These are phyloP conservation scores for Papiliotrema flavescens DNA, from an alignment of 1,284 basidiomycete genomes.

Conservation along the genomic window DNA sequence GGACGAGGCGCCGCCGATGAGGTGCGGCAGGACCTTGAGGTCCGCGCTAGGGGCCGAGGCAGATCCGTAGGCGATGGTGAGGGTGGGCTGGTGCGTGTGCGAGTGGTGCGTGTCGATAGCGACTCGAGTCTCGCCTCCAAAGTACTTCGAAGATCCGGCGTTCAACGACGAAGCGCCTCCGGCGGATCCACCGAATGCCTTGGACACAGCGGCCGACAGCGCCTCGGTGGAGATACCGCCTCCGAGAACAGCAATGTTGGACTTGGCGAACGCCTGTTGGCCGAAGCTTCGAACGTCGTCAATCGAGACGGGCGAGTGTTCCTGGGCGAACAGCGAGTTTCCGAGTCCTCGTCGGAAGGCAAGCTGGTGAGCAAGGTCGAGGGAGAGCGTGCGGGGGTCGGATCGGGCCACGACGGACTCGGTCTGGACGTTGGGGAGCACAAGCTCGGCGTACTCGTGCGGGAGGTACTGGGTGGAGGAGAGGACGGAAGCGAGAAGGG, in stretches of 20 bases:
- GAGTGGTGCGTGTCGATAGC: slow-evolving; percentile 55
- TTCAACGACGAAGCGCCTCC: slow-evolving; percentile 41
- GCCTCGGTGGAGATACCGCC: slow-evolving; percentile 72
- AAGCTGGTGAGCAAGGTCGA: slow-evolving; percentile 75
- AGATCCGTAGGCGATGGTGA: slow-evolving; percentile 77
- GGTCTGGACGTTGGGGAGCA: slow-evolving; percentile 67
- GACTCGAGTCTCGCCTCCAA: slow-evolving; percentile 78
- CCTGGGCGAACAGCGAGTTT: slow-evolving; percentile 74
- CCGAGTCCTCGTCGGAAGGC: slow-evolving; percentile 91
- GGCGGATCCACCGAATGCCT: slow-evolving; percentile 57
- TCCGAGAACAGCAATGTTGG: slow-evolving; percentile 78
- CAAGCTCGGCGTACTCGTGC: slow-evolving; percentile 83
- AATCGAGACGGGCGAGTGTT: slow-evolving; percentile 63
- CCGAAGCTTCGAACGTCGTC: slow-evolving; percentile 70
- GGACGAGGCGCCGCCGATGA: slow-evolving; percentile 66
- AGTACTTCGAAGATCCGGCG: slow-evolving; percentile 57
- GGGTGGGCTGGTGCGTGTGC: slow-evolving; percentile 58
- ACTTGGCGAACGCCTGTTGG: slow-evolving; percentile 64
- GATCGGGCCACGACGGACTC: slow-evolving; percentile 65
- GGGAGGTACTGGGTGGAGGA: slow-evolving; percentile 76
- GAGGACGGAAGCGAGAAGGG: slow-evolving; percentile 76
- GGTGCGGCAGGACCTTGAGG: slow-evolving; percentile 69
- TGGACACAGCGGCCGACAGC: slow-evolving; percentile 68
- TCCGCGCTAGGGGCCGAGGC: slow-evolving; percentile 61
- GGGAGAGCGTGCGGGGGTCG: slow-evolving; percentile 58